phyloP scores from a whole-genome alignment of 1,284 basidiomycete genomes.

The Moesziomyces sp. region DNA sequence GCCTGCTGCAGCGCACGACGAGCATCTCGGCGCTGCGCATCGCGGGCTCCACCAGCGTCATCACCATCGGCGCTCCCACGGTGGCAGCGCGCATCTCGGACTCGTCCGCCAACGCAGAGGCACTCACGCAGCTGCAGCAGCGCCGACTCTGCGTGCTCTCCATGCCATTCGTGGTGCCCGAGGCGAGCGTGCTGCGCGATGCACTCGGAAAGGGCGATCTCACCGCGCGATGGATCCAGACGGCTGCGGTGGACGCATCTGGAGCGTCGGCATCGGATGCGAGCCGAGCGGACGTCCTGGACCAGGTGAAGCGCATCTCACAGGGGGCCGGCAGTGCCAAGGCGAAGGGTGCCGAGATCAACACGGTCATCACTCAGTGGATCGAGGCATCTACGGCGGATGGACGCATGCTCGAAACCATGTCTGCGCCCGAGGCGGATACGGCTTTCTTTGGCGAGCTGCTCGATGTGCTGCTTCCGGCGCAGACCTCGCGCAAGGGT shows the following conservation, averaged over 20 bases:
- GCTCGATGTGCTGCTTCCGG: slow-evolving; percentile 29
- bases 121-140: slow-evolving; percentile 29
- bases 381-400: slow-evolving; percentile 25
- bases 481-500: slow-evolving; percentile 14
- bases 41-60: slow-evolving; percentile 37
- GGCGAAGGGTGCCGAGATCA: slow-evolving; percentile 14
- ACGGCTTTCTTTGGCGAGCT: slow-evolving; percentile 19
- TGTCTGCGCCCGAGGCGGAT: slow-evolving; percentile 30
- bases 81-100: slow-evolving; percentile 8
- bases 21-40: slow-evolving; percentile 37
- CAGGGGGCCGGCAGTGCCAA: slow-evolving; percentile 3
- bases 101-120: slow-evolving; percentile 23
- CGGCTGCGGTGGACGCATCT: slow-evolving; percentile 1
- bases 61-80: slow-evolving; percentile 33
- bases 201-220: slow-evolving; percentile 47
- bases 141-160: slow-evolving; percentile 36
- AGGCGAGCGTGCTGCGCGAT: slow-evolving; percentile 40
- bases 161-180: slow-evolving; percentile 33
- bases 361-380: slow-evolving; percentile 9
- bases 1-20: slow-evolving; percentile 27
- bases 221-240: slow-evolving; percentile 29
- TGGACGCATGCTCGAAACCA: slow-evolving; percentile 36
- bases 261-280: slow-evolving; percentile 7
- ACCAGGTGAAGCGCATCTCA: slow-evolving; percentile 18
- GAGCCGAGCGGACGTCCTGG: slow-evolving; percentile 15